Evolutionary conservation across 495 filamentous ascomycete species (phyloP), one percentile per base, ranked within the genome.

Genomic region (Platismatia glauca): DNA sequence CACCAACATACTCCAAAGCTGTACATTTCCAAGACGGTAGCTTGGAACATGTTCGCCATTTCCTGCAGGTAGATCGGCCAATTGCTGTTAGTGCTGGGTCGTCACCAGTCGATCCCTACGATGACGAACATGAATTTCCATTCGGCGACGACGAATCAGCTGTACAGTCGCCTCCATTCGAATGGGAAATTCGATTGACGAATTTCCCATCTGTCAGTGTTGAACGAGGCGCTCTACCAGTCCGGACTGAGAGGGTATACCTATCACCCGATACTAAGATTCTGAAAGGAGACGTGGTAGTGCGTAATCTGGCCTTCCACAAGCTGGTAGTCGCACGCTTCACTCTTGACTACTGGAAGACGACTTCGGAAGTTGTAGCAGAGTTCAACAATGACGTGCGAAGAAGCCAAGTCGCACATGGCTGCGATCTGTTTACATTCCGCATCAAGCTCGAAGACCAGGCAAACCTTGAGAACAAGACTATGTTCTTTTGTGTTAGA

Each of bases 271-370:
- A 98, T 72, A 89, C 92, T 68, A 91, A 89, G 71, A 89, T 78
- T 24, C 74, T 98, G 67, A 78, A 96, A 61, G 95, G 94, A 16
- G 84, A 83, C 22, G 82, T 95, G 29, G 89, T 86, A 24, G 91
- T 93, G 58, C 86, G 88, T 67, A 98, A 98, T 72, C 74, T 97
- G 24, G 83, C 91, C 1, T 98, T 94, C 76, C 85, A 95, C 50
- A 98, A 98, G 72, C 71, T 77, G 13, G 92, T 98, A 44, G 83
- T 87, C 27, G 91, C 90, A 72, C 84, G 94, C 34, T 98, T 98
- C 71, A 97, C 95, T 1, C 82, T 97, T 60, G 94, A 98, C 73
- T 91, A 92, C 71, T 98, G 94, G 94, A 95, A 93, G 77, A 98
- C 94, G 0, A 92, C 91, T 4, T 98, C 94, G 2, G 94, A 98